Conservation (phyloP, 805 yeast genomes). For the Yamadazyma endophytica region DNA sequence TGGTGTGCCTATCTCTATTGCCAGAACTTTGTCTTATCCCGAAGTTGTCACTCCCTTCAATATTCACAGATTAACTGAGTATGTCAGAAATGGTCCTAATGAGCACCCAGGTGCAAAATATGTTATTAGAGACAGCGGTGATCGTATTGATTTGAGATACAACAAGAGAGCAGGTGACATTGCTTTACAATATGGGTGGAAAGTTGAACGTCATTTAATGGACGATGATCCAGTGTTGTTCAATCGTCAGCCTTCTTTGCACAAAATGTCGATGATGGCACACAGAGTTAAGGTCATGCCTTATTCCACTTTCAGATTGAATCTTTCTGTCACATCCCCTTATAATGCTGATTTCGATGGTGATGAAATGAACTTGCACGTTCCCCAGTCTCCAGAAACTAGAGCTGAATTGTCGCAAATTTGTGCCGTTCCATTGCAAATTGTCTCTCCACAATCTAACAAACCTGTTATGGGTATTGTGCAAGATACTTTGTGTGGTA, state of each 20-base stretch:
- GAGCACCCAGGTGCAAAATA: slow-evolving; percentile 99
- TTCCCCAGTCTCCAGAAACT: slow-evolving; percentile 97
- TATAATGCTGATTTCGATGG: slow-evolving; percentile 99
- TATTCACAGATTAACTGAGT: slow-evolving; percentile 86
- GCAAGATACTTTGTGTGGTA: slow-evolving; percentile 97
- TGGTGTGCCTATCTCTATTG: slow-evolving; percentile 97
- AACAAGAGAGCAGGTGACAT: slow-evolving; percentile 98
- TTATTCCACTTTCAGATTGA: slow-evolving; percentile 93
- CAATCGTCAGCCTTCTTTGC: slow-evolving; percentile 98
- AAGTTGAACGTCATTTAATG: slow-evolving; percentile 96
- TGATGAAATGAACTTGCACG: slow-evolving; percentile 99
- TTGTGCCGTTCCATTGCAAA: slow-evolving; percentile 96
- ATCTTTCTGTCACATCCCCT: slow-evolving; percentile 97
- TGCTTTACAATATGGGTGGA: slow-evolving; percentile 98
- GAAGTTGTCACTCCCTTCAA: slow-evolving; percentile 97
- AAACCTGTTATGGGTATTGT: slow-evolving; percentile 99
- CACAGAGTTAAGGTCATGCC: slow-evolving; percentile 99
- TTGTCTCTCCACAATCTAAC: slow-evolving; percentile 96
- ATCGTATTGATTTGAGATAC: slow-evolving; percentile 94
- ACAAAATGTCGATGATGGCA: slow-evolving; percentile 99
- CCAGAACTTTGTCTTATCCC: slow-evolving; percentile 92
- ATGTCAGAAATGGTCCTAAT: slow-evolving; percentile 96
- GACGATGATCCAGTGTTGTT: slow-evolving; percentile 97
- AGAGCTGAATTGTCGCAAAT: slow-evolving; percentile 93
- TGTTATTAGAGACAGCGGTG: slow-evolving; percentile 97